Evolutionary conservation across 495 filamentous ascomycete species (phyloP).

Genomic region (Podospora pseudopauciseta): DNA sequence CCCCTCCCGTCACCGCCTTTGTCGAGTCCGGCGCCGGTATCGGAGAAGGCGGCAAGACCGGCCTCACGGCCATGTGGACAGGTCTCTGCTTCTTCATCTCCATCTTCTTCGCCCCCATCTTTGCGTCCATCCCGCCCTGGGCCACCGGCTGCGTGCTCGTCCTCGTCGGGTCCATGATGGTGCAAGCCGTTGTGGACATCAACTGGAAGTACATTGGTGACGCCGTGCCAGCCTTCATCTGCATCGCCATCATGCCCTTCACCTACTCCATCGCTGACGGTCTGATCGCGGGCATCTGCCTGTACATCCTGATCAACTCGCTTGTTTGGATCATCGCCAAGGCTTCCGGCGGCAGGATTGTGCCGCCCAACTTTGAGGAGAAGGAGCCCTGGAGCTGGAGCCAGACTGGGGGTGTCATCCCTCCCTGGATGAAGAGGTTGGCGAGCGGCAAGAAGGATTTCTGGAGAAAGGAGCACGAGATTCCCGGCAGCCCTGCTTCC

Average conservation of each 20-base stretch:
- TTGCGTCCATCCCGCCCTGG: conserved; percentile 80
- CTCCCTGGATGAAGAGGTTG: conserved; percentile 63
- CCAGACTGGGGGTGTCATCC: conserved; percentile 63
- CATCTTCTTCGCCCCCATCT: conserved; percentile 83
- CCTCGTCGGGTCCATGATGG: conserved; percentile 79
- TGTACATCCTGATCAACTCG: conserved; percentile 67
- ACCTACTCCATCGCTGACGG: conserved; percentile 77
- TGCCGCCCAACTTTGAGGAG: conserved; percentile 65
- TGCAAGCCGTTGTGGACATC: conserved; percentile 67
- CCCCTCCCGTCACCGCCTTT: conserved; percentile 75
- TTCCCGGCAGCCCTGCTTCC: conserved; percentile 9
- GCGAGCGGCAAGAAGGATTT: conserved; percentile 54
- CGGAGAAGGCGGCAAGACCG: conserved; percentile 76
- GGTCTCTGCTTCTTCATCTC: conserved; percentile 81
- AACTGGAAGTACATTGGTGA: conserved; percentile 81
- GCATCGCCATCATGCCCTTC: conserved; percentile 81
- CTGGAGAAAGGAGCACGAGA: conserved; percentile 19
- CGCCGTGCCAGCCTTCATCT: conserved; percentile 74
- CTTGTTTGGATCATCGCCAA: conserved; percentile 62
- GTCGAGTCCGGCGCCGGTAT: conserved; percentile 82
- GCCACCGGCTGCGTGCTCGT: conserved; percentile 79
- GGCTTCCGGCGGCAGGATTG: conserved; percentile 61
- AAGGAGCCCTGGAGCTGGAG: conserved; percentile 72
- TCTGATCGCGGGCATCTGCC: conserved; percentile 68
- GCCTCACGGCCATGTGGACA: conserved; percentile 72